Conservation (phyloP, 2,329 filamentous ascomycete genomes). For the Waltergamsia citrina region DNA sequence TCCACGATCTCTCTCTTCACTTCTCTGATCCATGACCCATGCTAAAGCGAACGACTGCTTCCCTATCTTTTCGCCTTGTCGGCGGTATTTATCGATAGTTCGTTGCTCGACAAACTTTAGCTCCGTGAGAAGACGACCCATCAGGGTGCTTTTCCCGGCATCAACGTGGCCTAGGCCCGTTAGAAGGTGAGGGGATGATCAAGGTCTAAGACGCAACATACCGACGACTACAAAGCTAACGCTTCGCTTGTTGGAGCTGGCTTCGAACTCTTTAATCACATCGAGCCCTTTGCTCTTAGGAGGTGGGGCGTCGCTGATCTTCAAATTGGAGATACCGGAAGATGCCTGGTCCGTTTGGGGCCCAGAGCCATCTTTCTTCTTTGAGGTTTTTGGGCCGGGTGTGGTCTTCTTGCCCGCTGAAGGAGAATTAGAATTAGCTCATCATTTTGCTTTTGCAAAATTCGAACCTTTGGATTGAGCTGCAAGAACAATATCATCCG, state of each 20-base stretch:
- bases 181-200: background rate
- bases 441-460: slow-evolving; percentile 38
- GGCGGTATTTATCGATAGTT: slow-evolving; percentile 78
- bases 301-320: slow-evolving; percentile 42
- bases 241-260: slow-evolving; percentile 64
- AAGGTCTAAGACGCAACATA: slow-evolving; percentile 28
- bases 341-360: slow-evolving; percentile 13
- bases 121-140: slow-evolving; percentile 89
- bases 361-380: slow-evolving; percentile 20
- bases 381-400: slow-evolving; percentile 2
- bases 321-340: slow-evolving; percentile 21
- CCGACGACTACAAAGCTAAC: slow-evolving; percentile 91
- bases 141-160: slow-evolving; percentile 93
- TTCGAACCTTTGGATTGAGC: slow-evolving; percentile 86
- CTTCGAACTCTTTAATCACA: slow-evolving; percentile 73
- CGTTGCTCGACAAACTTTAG: slow-evolving; percentile 80
- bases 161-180: slow-evolving; percentile 72
- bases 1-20: slow-evolving; percentile 79
- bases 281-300: slow-evolving; percentile 73
- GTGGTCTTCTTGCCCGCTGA: slow-evolving; percentile 38
- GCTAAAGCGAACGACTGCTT: slow-evolving; percentile 94
- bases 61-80: slow-evolving; percentile 83
- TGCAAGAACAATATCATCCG: slow-evolving; percentile 79
- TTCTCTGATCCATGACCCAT: slow-evolving; percentile 91
- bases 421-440: slow-evolving; percentile 41